Evolutionary conservation across 2,329 filamentous ascomycete genomes (phyloP), one percentile per base, ranked within the genome.

Genomic region (Hypoxylon sp.): DNA sequence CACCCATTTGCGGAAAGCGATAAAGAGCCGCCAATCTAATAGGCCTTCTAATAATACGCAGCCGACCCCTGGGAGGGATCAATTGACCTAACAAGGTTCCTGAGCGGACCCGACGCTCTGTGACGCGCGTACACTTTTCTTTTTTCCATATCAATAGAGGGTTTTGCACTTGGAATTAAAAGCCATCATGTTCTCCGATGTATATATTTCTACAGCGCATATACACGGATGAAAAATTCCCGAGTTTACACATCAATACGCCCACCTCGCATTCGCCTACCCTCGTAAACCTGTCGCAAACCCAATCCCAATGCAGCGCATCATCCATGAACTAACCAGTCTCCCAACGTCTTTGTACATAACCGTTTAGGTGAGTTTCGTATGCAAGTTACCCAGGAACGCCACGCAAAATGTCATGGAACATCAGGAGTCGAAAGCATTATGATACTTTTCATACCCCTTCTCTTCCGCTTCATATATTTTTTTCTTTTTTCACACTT

Each of bases 311-410:
- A 52, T 52, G 48, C 48, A 33, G 48, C 48, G 2, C 35, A 44
- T 62, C 59, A 52, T 53, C 46, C 17, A 9, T 35, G 5, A 17
- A 59, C 47, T 22, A 58, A n/a, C 39, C 42, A 47, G 24, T n/a
- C 37, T 44, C 39, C 42, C 26, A 44, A 33, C 44, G 13, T 60
- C 33, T 48, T 37, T 47, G n/a, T 35, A 42, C 39, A 17, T 17
- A 44, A 44, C n/a, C 17, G 17, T 44, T 19, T 22, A 44, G 39
- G 39, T 44, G 39, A 22, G 55, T 44, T 50, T 69, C 57, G 48
- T 69, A 69, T 69, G 66, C 61, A 69, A 69, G 39, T 44, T 44
- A 44, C 47, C 66, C 62, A 51, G 51, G 61, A 69, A 69, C 66
- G 66, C 66, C 66, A 62, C 61, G 66, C 62, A 64, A 57, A 54